Evolutionary conservation across 2,329 filamentous ascomycete genomes (phyloP), one percentile per base, ranked within the genome.

Genomic region (Alternaria sp.): DNA sequence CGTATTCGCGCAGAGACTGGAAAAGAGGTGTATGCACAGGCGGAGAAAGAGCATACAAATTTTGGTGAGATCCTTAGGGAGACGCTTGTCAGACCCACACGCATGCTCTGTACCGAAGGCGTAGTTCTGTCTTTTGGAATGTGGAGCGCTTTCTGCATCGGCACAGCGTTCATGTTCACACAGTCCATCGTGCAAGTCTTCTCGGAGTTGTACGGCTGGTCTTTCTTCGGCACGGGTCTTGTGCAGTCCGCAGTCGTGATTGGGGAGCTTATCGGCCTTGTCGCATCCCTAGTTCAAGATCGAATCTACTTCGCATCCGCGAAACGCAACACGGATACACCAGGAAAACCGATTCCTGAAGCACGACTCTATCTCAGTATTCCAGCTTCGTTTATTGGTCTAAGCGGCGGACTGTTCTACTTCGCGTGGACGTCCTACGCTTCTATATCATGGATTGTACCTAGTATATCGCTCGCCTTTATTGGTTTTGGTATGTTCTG

Each of bases 351-450:
- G 0, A 77, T 84, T 1, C 82, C 82, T 0, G 83, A 85, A 69
- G 81, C 81, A 0, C 74, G 82, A 11, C 73, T 84, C 0, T 83
- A 83, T 62, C 69, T 83, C 43, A 77, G 73, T 51, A 76, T 83
- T 11, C 73, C 79, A 2, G 81, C 73, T 1, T 81, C 80, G 3
- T 82, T 85, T 45, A 30, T 84, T 28, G 82, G 82, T 3, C 78
- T 85, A 36, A 73, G 78, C 0, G 83, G 80, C 1, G 84, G 84
- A 14, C 79, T 85, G 74, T 85, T 86, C 62, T 77, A 80, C 32
- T 86, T 85, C 61, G 84, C 77, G 0, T 86, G 84, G 84, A 82
- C 82, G 1, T 77, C 78, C 2, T 83, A 79, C 44, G 66, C 81
- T 0, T 54, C 49, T 3, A 41, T 84, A 0, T 81, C 76, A 1